These are phyloP conservation scores for Juglanconis juglandina DNA, from an alignment of 2,329 filamentous ascomycete species.

Conservation along the genomic window DNA sequence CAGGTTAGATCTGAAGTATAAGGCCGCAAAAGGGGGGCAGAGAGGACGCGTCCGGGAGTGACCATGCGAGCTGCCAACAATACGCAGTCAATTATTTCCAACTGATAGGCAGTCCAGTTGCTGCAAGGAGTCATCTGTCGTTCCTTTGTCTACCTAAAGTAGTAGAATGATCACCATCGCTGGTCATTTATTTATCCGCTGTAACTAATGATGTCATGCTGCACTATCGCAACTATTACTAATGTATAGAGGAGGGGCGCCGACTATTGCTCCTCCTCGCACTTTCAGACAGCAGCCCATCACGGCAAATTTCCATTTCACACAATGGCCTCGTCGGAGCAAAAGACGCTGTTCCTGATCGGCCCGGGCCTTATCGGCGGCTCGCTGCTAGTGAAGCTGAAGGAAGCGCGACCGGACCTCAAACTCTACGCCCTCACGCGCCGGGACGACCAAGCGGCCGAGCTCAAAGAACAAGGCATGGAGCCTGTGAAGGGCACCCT, in stretches of 20 bases:
- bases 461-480: constrained; percentile 12
- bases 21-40: no score
- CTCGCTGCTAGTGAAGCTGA: constrained; percentile 16
- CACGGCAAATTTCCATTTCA: not conserved
- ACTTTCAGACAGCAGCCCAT: not conserved
- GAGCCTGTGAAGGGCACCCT: constrained; percentile 14
- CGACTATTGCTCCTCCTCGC: not conserved
- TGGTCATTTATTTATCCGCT: no score
- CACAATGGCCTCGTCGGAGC: constrained; percentile 5
- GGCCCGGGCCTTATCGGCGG: constrained; percentile 15
- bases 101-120: no score
- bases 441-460: constrained; percentile 14
- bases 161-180: no score
- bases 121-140: no score
- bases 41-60: no score
- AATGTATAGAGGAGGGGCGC: not conserved
- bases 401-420: constrained; percentile 12
- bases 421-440: constrained; percentile 16
- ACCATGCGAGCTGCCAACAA: no score
- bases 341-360: constrained; percentile 16
- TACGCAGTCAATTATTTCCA: no score
- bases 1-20: no score
- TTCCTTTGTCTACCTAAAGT: no score
- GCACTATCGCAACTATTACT: not conserved
- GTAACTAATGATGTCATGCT: not conserved